Conservation (phyloP, 768 basidiomycete species). For the Boletus sp. region DNA sequence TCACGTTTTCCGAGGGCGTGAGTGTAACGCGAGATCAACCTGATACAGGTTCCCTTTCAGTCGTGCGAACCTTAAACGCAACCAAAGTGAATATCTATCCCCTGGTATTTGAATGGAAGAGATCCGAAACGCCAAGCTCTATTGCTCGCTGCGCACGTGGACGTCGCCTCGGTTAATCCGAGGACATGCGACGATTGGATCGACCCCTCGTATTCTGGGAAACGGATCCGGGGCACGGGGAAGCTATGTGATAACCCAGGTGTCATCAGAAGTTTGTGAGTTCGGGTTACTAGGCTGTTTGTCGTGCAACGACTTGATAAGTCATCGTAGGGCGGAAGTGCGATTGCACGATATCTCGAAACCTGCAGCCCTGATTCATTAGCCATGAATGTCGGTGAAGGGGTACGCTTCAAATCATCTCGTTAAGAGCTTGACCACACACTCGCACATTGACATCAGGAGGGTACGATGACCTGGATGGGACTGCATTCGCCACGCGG, state of each 20-base stretch:
- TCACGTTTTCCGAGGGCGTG: conserved; percentile 61
- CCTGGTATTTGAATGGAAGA: conserved; percentile 59
- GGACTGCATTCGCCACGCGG: conserved; percentile 31
- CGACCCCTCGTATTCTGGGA: conserved; percentile 47
- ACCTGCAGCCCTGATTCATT: conserved; percentile 50
- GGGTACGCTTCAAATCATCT: conserved; percentile 26
- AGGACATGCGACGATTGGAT: conserved; percentile 45
- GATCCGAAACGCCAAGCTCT: conserved; percentile 52
- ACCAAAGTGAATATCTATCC: conserved; percentile 60
- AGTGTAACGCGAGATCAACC: conserved; percentile 8
- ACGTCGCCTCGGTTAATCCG: conserved; percentile 51
- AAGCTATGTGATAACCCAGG: conserved; percentile 40
- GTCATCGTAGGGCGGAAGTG: conserved; percentile 34
- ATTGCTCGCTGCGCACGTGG: conserved; percentile 47
- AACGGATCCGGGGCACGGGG: conserved; percentile 50
- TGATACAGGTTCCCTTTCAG: conserved; percentile 24
- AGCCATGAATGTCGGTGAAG: conserved; percentile 59
- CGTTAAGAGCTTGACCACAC: neutral
- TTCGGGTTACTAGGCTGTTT: neutral
- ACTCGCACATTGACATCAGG: conserved; percentile 19
- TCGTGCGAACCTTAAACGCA: conserved; percentile 46
- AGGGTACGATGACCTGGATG: conserved; percentile 27
- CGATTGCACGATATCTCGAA: conserved; percentile 36
- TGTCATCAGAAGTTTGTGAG: conserved; percentile 35
- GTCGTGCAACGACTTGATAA: neutral